Evolutionary conservation across 2,329 filamentous ascomycete genomes (phyloP).

Genomic region (Sarocladium kiliense): DNA sequence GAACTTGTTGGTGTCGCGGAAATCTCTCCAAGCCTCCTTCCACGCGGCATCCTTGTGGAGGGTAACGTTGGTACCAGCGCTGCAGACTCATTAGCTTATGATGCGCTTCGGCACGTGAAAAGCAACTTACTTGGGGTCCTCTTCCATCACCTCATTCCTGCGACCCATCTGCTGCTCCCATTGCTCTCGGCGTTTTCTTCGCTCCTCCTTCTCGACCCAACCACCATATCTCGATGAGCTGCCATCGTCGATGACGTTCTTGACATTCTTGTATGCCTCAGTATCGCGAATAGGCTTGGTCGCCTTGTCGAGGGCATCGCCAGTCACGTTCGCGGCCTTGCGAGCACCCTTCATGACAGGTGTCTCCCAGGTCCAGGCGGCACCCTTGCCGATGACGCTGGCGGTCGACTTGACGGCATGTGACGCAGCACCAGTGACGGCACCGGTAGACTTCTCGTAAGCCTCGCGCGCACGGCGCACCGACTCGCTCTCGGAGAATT

Average conservation of each 20-base stretch:
- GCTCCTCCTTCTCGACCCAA: slow-evolving; percentile 95
- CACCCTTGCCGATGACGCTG: slow-evolving; percentile 81
- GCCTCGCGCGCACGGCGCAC: slow-evolving; percentile 81
- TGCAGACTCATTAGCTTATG: slow-evolving; percentile 35
- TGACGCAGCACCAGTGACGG: slow-evolving; percentile 71
- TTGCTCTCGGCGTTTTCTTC: slow-evolving; percentile 70
- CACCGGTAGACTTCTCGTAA: slow-evolving; percentile 80
- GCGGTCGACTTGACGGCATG: slow-evolving; percentile 82
- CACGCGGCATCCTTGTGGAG: slow-evolving; percentile 95
- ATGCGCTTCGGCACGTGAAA: not conserved
- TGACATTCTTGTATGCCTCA: slow-evolving; percentile 90
- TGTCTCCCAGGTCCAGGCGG: slow-evolving; percentile 96
- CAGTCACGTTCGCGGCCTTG: slow-evolving; percentile 79
- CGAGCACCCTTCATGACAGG: slow-evolving; percentile 86
- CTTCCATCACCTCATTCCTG: slow-evolving; percentile 60
- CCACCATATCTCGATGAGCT: slow-evolving; percentile 94
- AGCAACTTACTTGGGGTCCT: slow-evolving; percentile 76
- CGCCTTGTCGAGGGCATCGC: slow-evolving; percentile 85
- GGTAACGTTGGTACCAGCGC: slow-evolving; percentile 89
- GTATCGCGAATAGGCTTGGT: slow-evolving; percentile 92
- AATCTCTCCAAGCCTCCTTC: slow-evolving; percentile 98
- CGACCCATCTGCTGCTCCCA: slow-evolving; percentile 58
- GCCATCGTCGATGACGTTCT: slow-evolving; percentile 94
- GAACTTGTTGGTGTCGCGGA: slow-evolving; percentile 82
- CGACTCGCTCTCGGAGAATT: slow-evolving; percentile 89